Conservation (phyloP, 1,284 basidiomycete species). For the Blastosporella zonata region DNA sequence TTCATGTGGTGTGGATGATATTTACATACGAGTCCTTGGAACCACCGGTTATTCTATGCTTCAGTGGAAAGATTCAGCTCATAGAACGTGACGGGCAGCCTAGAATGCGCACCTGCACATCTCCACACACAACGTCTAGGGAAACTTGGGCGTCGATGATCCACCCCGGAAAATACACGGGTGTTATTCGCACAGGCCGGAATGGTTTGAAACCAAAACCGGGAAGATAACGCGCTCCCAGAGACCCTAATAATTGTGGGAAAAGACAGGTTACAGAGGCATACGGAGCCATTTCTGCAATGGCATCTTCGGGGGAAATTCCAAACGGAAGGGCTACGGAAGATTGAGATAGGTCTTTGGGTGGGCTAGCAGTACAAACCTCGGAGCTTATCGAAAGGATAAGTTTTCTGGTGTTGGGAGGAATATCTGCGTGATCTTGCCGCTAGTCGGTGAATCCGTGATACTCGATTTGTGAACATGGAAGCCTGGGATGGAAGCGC, state of each 20-base stretch:
- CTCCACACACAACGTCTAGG: constrained; percentile 26
- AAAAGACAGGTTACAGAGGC: constrained; percentile 24
- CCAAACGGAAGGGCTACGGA: constrained; percentile 32
- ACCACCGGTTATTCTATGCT: constrained; percentile 16
- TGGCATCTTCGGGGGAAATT: constrained; percentile 29
- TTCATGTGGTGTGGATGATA: neutral
- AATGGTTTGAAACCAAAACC: constrained; percentile 27
- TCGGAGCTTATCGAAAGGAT: constrained; percentile 28
- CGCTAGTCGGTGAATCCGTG: constrained; percentile 11
- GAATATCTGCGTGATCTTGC: constrained; percentile 9
- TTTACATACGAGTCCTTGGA: constrained; percentile 24
- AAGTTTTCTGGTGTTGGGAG: constrained; percentile 14
- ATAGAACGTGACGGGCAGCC: neutral
- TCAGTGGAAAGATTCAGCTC: constrained; percentile 1
- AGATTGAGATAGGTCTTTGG: neutral
- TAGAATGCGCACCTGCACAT: constrained; percentile 22
- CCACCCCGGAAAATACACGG: constrained; percentile 64
- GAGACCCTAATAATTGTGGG: constrained; percentile 21
- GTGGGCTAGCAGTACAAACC: constrained; percentile 16
- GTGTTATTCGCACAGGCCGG: constrained; percentile 32
- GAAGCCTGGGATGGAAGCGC: neutral
- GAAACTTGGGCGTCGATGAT: constrained; percentile 52
- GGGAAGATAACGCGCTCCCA: constrained; percentile 27
- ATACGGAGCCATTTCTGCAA: constrained; percentile 25
- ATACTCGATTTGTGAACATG: constrained; percentile 21